Evolutionary conservation across 2,329 filamentous ascomycete species (phyloP).

Genomic region (Pseudogymnoascus sp.): DNA sequence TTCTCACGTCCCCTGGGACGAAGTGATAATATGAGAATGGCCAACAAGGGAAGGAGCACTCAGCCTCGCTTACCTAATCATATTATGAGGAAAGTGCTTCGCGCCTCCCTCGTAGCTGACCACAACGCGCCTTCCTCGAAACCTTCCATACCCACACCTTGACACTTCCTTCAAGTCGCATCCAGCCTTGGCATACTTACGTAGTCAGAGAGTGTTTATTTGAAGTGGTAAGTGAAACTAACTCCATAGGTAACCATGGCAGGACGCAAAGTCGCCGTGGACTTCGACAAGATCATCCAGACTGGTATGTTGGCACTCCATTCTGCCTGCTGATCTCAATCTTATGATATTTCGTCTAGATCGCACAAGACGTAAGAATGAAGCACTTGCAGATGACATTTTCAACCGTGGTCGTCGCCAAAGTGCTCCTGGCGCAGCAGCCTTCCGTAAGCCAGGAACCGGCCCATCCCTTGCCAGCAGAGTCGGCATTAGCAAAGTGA

Average conservation of each 20-base stretch:
- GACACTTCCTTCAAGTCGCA: background rate
- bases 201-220: background rate
- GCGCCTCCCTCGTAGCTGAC: background rate
- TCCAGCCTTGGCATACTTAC: background rate
- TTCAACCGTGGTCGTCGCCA: conserved; percentile 55
- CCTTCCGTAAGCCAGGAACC: conserved; percentile 36
- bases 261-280: conserved; percentile 24
- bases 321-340: background rate
- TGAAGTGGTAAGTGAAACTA: conserved; percentile 11
- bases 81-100: conserved; percentile 1
- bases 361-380: conserved; percentile 65
- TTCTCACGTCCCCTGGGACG: background rate
- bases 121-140: conserved; percentile 3
- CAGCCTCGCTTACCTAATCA: conserved; percentile 9
- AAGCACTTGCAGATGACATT: conserved; percentile 65
- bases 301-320: conserved; percentile 21
- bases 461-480: conserved; percentile 61
- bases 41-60: background rate
- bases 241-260: conserved; percentile 22
- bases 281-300: conserved; percentile 29
- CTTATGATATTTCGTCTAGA: conserved; percentile 18
- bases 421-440: conserved; percentile 45
- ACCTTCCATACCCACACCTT: background rate
- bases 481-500: conserved; percentile 67
- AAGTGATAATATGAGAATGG: conserved; percentile 1